These are phyloP conservation scores for Pistacia integerrima DNA, from an alignment of 345 rosid genomes.

Conservation along the genomic window DNA sequence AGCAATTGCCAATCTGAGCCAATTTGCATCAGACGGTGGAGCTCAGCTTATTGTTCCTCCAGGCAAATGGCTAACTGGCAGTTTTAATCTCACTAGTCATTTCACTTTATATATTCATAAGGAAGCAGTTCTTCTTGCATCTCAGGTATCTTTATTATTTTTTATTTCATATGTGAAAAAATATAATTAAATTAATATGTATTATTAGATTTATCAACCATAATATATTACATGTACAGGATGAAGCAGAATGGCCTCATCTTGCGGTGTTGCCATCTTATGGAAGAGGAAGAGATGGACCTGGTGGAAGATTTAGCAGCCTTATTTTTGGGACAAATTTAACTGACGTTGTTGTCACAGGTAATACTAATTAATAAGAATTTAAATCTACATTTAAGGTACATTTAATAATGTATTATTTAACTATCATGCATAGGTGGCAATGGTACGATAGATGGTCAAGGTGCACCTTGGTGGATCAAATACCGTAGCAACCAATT, in stretches of 20 bases:
- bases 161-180: too few species aligned
- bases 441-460: conserved; percentile 9
- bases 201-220: too few species aligned
- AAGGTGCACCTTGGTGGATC: conserved; percentile 10
- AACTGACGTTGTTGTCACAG: conserved; percentile 76
- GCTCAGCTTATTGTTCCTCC: conserved; percentile 75
- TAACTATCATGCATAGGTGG: conserved; percentile 41
- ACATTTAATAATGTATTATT: background rate
- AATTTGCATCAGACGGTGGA: conserved; percentile 57
- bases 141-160: conserved; percentile 47
- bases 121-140: conserved; percentile 68
- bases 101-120: conserved; percentile 78
- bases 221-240: conserved; percentile 34
- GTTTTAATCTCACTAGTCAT: conserved; percentile 79
- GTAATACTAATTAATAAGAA: conserved; percentile 23
- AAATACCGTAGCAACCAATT: background rate
- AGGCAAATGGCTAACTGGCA: conserved; percentile 88
- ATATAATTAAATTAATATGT: too few species aligned
- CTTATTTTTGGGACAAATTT: conserved; percentile 77
- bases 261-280: conserved; percentile 64
- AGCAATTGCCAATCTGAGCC: conserved; percentile 55
- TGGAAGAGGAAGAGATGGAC: conserved; percentile 67
- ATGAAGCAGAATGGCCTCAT: conserved; percentile 73
- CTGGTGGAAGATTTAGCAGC: conserved; percentile 54
- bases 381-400: too few species aligned